Evolutionary conservation across 2,329 filamentous ascomycete species (phyloP), one percentile per base, ranked within the genome.

Genomic region (Calonectria crousiana): DNA sequence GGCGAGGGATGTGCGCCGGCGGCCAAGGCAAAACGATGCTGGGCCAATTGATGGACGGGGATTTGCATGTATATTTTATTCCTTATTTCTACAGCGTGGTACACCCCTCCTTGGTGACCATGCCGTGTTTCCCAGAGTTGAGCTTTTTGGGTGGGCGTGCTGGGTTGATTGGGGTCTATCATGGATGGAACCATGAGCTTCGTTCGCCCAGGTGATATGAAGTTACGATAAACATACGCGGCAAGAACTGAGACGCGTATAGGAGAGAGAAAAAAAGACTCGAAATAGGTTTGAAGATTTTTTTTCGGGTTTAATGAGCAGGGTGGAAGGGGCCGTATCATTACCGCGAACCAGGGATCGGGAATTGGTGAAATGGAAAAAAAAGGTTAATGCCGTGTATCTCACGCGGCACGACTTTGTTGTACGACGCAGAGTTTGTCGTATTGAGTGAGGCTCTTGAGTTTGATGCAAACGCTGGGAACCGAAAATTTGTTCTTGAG

Each of bases 1-100:
- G 56, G 32, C 23, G 56, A 36, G 56, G 51, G 56, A 60, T 60
- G 56, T 60, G 56, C 56, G 56, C 56, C 56, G 56, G 32, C 56
- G 56, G 56, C 56, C 56, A 60, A 58, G 32, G 34, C 51, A 23
- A 23, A 36, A 18, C 32, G 28, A 36, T 2, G 53, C 11, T 44
- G 41, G 20, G 32, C 56, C 56, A 60, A 60, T 60, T 26, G 32
- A 36, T 13, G n/a, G 13, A 36, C 14, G 56, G 56, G 56, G 56
- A 60, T 60, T 60, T 60, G 32, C 56, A 60, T 10, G 32, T 38
- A 38, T 38, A 60, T 60, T 60, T 60, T 60, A 18, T 38, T 60
- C 34, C 14, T 60, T 60, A 18, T 26, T 38, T 38, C 23, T 58
- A 5, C 23, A 14, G 51, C 18, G 28, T 10, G 51, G 18, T 44